Evolutionary conservation across 768 basidiomycete species (phyloP), one percentile per base, ranked within the genome.

Genomic region (Gymnopilus dilepis): DNA sequence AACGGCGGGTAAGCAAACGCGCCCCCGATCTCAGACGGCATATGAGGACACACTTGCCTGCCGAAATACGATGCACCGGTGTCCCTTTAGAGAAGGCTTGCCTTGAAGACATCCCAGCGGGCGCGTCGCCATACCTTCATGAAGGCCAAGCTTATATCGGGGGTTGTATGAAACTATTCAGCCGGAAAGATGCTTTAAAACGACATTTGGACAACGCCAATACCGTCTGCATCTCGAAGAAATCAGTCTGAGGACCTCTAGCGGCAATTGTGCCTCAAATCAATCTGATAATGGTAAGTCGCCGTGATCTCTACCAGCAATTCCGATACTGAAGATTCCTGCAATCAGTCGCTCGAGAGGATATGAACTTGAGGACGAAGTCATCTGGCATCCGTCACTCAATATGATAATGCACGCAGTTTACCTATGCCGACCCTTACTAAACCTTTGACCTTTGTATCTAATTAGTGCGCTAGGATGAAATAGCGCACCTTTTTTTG

Each of bases 1-100:
- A 77, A 31, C 83, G 17, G 13, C 19, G 83, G 65, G 69, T 63
- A 37, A 85, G 84, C 72, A 74, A 75, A 40, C 84, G 87, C 24
- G 69, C 81, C 30, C 85, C 86, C 9, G 87, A 89, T 66, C 83
- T 84, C 69, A 81, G 80, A 69, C 82, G 87, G 22, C 87, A 89
- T 68, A 68, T 88, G 42, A 76, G 72, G 43, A 86, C 86, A 2
- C 87, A 87, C 65, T 77, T 80, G 59, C 83, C 72, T n/a, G 59
- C 61, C 34, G 66, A 68, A 34, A 74, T 72, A 71, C 71, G 71
- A 62, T 83, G 82, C 71, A 75, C 73, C 51, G 81, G 81, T 2
- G 76, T 80, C n/a, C 72, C 64, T 3, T 21, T 72, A 8, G 60
- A 64, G 28, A 67, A 72, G 0, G 61, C 67, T 8, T 9, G 52